Conservation (phyloP, 345 rosid genomes). For the Theobroma cacao region DNA sequence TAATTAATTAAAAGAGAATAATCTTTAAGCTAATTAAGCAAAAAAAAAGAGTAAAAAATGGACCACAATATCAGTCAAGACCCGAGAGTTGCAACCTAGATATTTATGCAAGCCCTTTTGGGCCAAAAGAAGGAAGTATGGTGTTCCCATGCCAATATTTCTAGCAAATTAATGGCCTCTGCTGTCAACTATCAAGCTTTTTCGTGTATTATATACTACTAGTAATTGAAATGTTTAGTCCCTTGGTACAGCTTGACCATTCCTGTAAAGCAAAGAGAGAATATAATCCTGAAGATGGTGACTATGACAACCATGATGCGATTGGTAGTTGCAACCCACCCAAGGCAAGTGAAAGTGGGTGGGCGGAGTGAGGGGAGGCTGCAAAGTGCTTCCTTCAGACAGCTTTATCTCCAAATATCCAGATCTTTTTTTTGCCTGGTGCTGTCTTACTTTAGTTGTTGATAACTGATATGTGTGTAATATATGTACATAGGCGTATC, state of each 20-base stretch:
- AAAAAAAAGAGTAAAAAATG: too few species aligned
- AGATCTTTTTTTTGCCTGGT: not conserved
- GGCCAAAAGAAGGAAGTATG: not conserved
- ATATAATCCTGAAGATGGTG: slow-evolving; percentile 13
- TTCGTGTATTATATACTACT: not conserved
- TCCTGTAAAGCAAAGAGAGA: slow-evolving; percentile 15
- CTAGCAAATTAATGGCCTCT: not conserved
- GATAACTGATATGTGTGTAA: too few species aligned
- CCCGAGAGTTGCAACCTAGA: too few species aligned
- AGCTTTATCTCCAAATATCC: not conserved
- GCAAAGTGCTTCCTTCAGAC: not conserved
- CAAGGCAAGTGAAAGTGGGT: not conserved
- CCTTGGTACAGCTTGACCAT: not conserved
- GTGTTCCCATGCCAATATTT: not conserved
- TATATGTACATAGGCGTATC: too few species aligned
- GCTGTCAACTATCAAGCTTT: not conserved
- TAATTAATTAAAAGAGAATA: too few species aligned
- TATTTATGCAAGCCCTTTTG: not conserved
- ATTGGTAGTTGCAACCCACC: slow-evolving; percentile 7
- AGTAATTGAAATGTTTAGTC: not conserved
- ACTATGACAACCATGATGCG: slow-evolving; percentile 14
- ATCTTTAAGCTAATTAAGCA: too few species aligned
- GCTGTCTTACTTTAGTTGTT: too few species aligned
- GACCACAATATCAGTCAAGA: too few species aligned
- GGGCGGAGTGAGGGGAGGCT: not conserved